These are phyloP conservation scores for Lasiosphaeris hirsuta DNA, from an alignment of 495 filamentous ascomycete species.

Conservation along the genomic window DNA sequence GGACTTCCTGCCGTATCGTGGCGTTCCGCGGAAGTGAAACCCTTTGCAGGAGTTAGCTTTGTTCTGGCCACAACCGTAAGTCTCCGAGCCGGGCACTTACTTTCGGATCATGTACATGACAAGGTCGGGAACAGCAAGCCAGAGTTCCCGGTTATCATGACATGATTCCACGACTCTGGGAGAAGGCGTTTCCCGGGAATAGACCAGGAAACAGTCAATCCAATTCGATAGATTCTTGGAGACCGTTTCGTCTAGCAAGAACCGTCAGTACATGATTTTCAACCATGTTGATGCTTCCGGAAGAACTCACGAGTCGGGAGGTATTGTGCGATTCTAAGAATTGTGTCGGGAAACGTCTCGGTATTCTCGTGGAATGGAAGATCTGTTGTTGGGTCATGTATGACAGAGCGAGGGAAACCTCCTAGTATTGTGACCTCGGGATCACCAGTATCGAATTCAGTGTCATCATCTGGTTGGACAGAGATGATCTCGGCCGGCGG, in stretches of 20 bases:
- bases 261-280: slow-evolving; percentile 27
- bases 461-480: slow-evolving; percentile 33
- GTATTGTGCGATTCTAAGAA: slow-evolving; percentile 33
- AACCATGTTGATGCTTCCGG: slow-evolving; percentile 5
- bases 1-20: slow-evolving; percentile 19
- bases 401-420: slow-evolving; percentile 16
- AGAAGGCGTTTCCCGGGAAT: slow-evolving; percentile 20
- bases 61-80: background rate
- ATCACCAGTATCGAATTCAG: slow-evolving; percentile 21
- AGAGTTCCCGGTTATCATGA: slow-evolving; percentile 36
- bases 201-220: slow-evolving; percentile 41
- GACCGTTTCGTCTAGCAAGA: slow-evolving; percentile 33
- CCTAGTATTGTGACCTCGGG: slow-evolving; percentile 22
- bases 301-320: slow-evolving; percentile 36
- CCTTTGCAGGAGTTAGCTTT: background rate
- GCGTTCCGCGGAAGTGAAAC: background rate
- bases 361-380: slow-evolving; percentile 42
- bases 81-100: slow-evolving; percentile 13
- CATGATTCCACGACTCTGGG: slow-evolving; percentile 34
- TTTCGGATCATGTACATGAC: slow-evolving; percentile 18
- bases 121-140: slow-evolving; percentile 26
- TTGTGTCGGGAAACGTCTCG: slow-evolving; percentile 39
- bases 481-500: slow-evolving; percentile 33
- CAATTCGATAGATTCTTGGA: slow-evolving; percentile 39
- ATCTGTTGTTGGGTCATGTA: slow-evolving; percentile 27